Base-by-base conservation (phyloP, 345 rosid genomes). In the Euphorbia lathyris region DNA sequence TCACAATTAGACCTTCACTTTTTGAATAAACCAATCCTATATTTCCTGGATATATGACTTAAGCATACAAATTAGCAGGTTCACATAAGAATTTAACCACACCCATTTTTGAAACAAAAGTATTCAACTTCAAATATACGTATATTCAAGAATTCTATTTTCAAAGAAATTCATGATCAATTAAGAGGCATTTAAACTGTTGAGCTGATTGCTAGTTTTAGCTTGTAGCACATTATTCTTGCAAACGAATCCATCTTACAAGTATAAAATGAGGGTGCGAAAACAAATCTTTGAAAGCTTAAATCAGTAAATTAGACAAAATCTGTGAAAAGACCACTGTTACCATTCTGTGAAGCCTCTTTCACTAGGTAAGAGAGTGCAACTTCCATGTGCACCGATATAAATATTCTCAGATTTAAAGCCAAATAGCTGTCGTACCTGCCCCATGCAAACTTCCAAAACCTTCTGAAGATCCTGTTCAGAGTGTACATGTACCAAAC, bases 271-370 rank as follows among this genome's bases (percentile, higher is more conserved):
- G 23, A 29, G 20, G 20, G 19, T 20, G 16, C 9, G 2, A 65
- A 2, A 65, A 56, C 42, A 59, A 36, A 12, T 12, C 29, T 27
- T 25, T 17, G 22, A 25, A 34, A 34, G 16, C 34, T 20, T 34
- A 63, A 43, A 42, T 45, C 8, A 64, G 55, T 14, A 51, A 51
- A 51, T 51, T 50, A n/a, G 8, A 34, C 19, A 26, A 14, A n/a
- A 48, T 34, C 8, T 29, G 43, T 55, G 64, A n/a, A 30, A 45
- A 25, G 55, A 77, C 27, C 30, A 63, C 65, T 32, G 5, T 81
- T 75, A 90, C 99, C 98, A 92, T 75, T 92, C 89, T 22, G 99
- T 82, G 82, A 95, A 92, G 74, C 98, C 98, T 82, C 76, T 87
- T 70, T 88, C 91, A 74, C 98, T 86, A 53, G 84, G 82, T 76